A percentile compares a stretch with the other conserved stretches of the same genome.
Conservation (phyloP, 805 yeast species). For the Wickerhamomyces mucosus region DNA sequence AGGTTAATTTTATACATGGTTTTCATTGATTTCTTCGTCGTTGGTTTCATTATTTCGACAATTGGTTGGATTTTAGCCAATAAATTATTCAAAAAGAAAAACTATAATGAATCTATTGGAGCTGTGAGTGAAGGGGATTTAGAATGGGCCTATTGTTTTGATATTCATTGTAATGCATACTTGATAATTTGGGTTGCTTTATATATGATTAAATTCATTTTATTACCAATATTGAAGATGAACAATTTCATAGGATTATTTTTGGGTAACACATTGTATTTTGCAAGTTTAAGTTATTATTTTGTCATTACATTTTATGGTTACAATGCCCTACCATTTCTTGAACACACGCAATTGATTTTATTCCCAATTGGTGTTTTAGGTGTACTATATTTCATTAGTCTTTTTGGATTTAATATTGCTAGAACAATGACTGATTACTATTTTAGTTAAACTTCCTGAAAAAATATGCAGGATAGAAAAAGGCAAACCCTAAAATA, state of each 20-base stretch:
- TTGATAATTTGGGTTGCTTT: slow-evolving; percentile 68
- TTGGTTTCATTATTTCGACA: slow-evolving; percentile 65
- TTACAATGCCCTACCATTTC: slow-evolving; percentile 65
- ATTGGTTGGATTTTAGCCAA: slow-evolving; percentile 66
- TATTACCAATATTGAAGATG: slow-evolving; percentile 61
- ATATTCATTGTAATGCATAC: slow-evolving; percentile 88
- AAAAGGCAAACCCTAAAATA: too few relatives aligned
- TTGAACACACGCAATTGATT: slow-evolving; percentile 52
- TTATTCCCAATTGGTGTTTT: slow-evolving; percentile 56
- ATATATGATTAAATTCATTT: slow-evolving; percentile 63
- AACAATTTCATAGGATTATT: slow-evolving; percentile 59
- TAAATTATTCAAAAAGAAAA: slow-evolving; percentile 42
- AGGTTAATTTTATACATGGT: slow-evolving; percentile 76
- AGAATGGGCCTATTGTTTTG: slow-evolving; percentile 95
- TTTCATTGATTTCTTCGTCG: slow-evolving; percentile 64
- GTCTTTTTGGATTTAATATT: slow-evolving; percentile 62
- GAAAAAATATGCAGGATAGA: too few relatives aligned
- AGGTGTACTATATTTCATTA: slow-evolving; percentile 46
- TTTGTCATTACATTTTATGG: slow-evolving; percentile 80
- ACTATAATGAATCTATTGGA: slow-evolving; percentile 18
- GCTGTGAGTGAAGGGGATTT: slow-evolving; percentile 31
- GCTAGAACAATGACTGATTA: slow-evolving; percentile 50
- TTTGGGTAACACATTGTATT: slow-evolving; percentile 72
- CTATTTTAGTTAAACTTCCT: slow-evolving; percentile 12
- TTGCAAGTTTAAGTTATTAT: slow-evolving; percentile 67